Conservation (phyloP, 768 basidiomycete species). For the Trametopsis cervina region DNA sequence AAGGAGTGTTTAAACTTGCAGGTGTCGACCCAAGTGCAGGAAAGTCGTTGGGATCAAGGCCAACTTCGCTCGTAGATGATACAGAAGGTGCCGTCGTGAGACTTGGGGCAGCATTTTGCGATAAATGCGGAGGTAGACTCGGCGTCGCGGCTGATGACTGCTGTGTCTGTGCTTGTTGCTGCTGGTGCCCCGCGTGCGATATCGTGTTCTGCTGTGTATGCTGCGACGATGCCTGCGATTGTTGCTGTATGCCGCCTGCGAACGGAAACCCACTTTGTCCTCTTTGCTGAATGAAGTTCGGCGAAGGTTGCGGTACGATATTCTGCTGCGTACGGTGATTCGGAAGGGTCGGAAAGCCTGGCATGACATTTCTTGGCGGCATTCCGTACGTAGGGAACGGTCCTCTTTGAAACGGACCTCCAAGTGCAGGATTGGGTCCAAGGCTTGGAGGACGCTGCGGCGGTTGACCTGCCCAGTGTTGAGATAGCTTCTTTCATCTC, state of each 20-base stretch:
- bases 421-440: slow-evolving; percentile 53
- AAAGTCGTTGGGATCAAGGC: slow-evolving; percentile 81
- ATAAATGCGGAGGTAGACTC: slow-evolving; percentile 48
- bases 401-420: slow-evolving; percentile 51
- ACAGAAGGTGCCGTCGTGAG: slow-evolving; percentile 47
- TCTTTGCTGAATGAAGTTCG: slow-evolving; percentile 58
- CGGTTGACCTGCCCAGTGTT: slow-evolving; percentile 54
- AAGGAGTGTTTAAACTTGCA: slow-evolving; percentile 33
- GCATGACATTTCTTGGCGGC: slow-evolving; percentile 52
- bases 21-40: slow-evolving; percentile 74
- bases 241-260: slow-evolving; percentile 49
- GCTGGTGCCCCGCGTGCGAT: slow-evolving; percentile 31
- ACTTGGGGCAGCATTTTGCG: slow-evolving; percentile 39
- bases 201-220: slow-evolving; percentile 21
- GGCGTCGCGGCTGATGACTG: slow-evolving; percentile 39
- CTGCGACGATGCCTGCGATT: slow-evolving; percentile 24
- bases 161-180: slow-evolving; percentile 25
- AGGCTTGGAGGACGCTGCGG: slow-evolving; percentile 77
- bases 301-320: slow-evolving; percentile 50
- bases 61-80: slow-evolving; percentile 67
- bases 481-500: neutral
- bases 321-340: slow-evolving; percentile 56
- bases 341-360: slow-evolving; percentile 50
- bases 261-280: slow-evolving; percentile 66
- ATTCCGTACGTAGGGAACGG: slow-evolving; percentile 48